Evolutionary conservation across 352 stramenopile genomes (phyloP).

Genomic region (Phytophthora citricola): DNA sequence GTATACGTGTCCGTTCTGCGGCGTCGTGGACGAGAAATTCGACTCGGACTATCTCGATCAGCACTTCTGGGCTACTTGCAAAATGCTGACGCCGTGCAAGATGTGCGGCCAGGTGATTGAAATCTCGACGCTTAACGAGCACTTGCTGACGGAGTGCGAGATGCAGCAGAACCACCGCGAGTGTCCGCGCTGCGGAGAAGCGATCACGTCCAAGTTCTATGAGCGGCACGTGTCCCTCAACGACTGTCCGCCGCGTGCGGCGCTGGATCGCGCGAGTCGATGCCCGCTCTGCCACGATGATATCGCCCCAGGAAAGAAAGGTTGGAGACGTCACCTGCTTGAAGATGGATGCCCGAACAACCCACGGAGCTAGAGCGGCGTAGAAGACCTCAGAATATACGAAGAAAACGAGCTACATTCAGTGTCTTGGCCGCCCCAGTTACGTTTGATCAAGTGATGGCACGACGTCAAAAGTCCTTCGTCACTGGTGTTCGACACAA

Average conservation of each 20-base stretch:
- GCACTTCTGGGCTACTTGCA: conserved; percentile 93
- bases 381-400: conserved; percentile 21
- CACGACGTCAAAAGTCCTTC: not conserved
- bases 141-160: conserved; percentile 91
- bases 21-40: conserved; percentile 86
- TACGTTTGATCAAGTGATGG: no score
- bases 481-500: conserved; percentile 9
- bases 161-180: conserved; percentile 83
- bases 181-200: conserved; percentile 83
- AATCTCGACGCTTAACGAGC: conserved; percentile 90
- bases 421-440: no score
- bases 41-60: conserved; percentile 91
- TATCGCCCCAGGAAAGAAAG: conserved; percentile 64
- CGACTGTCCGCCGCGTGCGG: conserved; percentile 68
- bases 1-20: conserved; percentile 93
- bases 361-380: conserved; percentile 53
- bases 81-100: conserved; percentile 92
- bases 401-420: conserved; percentile 23
- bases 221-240: conserved; percentile 81
- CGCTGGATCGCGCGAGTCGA: conserved; percentile 70
- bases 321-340: conserved; percentile 75
- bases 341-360: conserved; percentile 81
- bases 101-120: conserved; percentile 95
- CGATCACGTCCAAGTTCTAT: conserved; percentile 86
- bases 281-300: conserved; percentile 87